phyloP scores from a whole-genome alignment of 805 yeast species.

The Candida hungchunana region DNA sequence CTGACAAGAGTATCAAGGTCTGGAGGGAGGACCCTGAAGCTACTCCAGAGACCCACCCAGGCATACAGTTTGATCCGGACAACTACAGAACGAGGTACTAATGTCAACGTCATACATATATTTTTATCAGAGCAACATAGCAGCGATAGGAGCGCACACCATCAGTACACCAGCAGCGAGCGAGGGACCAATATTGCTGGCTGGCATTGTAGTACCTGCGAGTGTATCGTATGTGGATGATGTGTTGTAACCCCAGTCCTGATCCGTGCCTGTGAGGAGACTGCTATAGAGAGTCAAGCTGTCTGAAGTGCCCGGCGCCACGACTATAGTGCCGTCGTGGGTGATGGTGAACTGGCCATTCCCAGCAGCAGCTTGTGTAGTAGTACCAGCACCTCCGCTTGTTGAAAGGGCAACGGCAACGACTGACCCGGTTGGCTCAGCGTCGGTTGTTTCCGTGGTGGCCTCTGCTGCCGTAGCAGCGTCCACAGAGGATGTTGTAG shows the following conservation, averaged over 20 bases:
- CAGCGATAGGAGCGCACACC: constrained; percentile 5
- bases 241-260: constrained; percentile 11
- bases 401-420: constrained; percentile 1
- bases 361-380: constrained; percentile 3
- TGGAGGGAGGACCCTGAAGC: constrained; percentile 51
- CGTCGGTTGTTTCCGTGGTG: not conserved
- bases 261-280: constrained; percentile 8
- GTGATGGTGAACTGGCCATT: constrained; percentile 11
- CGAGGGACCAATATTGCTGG: constrained; percentile 2
- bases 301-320: constrained; percentile 6
- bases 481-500: constrained; percentile 20
- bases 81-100: constrained; percentile 19
- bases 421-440: not conserved
- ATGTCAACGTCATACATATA: no score
- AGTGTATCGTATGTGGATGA: constrained; percentile 8
- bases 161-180: constrained; percentile 3
- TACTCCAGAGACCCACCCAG: constrained; percentile 26
- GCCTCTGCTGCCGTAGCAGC: constrained; percentile 11
- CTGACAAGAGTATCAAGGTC: constrained; percentile 81
- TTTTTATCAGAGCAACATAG: no score
- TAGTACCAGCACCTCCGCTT: not conserved
- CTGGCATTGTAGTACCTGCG: constrained; percentile 11
- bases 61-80: constrained; percentile 21
- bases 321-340: constrained; percentile 5
- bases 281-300: constrained; percentile 2